Base-by-base conservation (phyloP, 2,329 filamentous ascomycete species). In the Trichoderma sp. region DNA sequence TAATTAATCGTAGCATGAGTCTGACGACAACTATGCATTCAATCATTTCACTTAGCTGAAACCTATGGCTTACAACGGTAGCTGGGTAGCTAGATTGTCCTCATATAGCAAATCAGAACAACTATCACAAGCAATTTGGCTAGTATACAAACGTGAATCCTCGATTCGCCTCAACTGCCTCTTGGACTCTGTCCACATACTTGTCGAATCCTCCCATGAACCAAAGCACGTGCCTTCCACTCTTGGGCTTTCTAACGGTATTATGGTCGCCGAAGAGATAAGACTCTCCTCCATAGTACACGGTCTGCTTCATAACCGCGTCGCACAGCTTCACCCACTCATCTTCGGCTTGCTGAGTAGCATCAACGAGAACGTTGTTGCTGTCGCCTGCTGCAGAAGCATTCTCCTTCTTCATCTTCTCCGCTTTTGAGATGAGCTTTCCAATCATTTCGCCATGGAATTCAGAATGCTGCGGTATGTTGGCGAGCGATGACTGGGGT, bases 301-400 rank as follows among this genome's bases (percentile, higher is more conserved):
- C 19, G 7, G 40, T 43, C 19, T 43, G 40, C 19, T 43, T 6
- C 4, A 43, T 43, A 16, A 43, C 19, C 14, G 40, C 40, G 16
- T 43, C 7, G 27, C 60, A 62, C n/a, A 33, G 8, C n/a, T 53
- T 47, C 10, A 53, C 21, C 1, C 52, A 53, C 5, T 63, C 47
- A n/a, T 64, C 21, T 8, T 64, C 61, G 16, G 61, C 60, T 37
- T 53, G 31, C 7, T 63, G 47, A 19, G 43, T 37, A 40, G 60
- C 60, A 14, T 63, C 47, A n/a, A 52, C 19, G 21, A 63, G 60
- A 19, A 63, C 14, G 4, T 19, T 5, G 3, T 64, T 43, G 29
- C 0, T 27, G 21, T 13, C 33, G 2, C 16, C 7, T 43, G 37
- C 16, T n/a, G 40, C 33, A 5, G 33, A 4, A 10, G 16, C 6